Base-by-base conservation (phyloP, 495 filamentous ascomycete species). In the Clohesyomyces aquaticus region DNA sequence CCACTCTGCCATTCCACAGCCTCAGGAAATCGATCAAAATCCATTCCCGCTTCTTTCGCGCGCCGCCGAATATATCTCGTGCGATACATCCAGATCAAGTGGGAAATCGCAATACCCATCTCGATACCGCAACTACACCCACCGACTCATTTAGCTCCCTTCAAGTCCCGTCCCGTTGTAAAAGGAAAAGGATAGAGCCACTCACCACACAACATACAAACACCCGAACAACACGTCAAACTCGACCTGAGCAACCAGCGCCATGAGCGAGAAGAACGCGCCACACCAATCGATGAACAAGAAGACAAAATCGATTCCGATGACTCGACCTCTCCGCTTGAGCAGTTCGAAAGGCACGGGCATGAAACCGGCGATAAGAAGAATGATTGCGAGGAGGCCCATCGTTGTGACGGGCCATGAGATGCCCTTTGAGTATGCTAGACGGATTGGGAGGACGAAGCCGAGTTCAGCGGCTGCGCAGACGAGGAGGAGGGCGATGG, bases 231-330 rank as follows among this genome's bases (percentile, higher is more conserved):
- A 69, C 10, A 85, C 72, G 67, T 92, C 89, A 67, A 91, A 91
- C 0, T 79, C 82, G 10, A 83, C 79, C 69, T 91, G 88, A 79
- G 25, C 76, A 83, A 85, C 86, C 11, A 92, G 77, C 2, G 86
- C 85, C 76, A 91, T 82, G 2, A 91, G 79, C 0, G 86, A 89
- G 73, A 92, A 91, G 61, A 91, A 80, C 0, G 88, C 89, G 0
- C 89, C 89, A 0, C 81, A 71, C 71, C 82, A 88, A 68, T 93
- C 89, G 63, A 91, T 84, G 0, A 77, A 75, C 11, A 93, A 74
- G 59, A 93, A 93, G 0, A 85, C 68, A 72, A 82, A 85, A 57
- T 80, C 81, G 22, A 91, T 85, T 0, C 89, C 89, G 26, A 88
- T 77, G 0, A 91, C 87, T 12, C 85, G 76, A 0, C 89, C 89